Percentiles rank a stretch among this genome's conserved stretches.
These are phyloP conservation scores for Leucosporidium yakuticum DNA, from an alignment of 768 basidiomycete genomes.

Conservation along the genomic window DNA sequence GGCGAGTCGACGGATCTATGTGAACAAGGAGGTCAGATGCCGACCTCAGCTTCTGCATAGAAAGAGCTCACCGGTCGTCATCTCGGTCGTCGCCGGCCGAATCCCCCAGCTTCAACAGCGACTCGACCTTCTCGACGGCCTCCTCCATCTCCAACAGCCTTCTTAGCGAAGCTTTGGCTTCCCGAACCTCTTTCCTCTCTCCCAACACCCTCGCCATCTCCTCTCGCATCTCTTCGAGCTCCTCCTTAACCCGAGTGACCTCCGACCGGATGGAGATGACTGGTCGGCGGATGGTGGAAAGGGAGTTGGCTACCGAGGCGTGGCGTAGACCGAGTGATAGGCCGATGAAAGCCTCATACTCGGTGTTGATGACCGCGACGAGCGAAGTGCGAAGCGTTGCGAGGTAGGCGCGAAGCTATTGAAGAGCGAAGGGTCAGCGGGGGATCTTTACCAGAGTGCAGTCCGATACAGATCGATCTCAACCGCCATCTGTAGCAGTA, in stretches of 20 bases:
- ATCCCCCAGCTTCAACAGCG: slow-evolving; percentile 51
- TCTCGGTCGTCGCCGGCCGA: slow-evolving; percentile 15
- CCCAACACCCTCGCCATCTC: slow-evolving; percentile 72
- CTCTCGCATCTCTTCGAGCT: slow-evolving; percentile 62
- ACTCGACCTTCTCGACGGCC: slow-evolving; percentile 79
- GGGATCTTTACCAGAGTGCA: not conserved
- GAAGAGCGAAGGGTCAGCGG: not conserved
- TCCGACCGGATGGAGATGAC: slow-evolving; percentile 58
- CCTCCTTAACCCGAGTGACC: slow-evolving; percentile 53
- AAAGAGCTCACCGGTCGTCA: slow-evolving; percentile 10
- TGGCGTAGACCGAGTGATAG: slow-evolving; percentile 85
- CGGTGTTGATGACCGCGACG: slow-evolving; percentile 91
- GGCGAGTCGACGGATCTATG: slow-evolving; percentile 45
- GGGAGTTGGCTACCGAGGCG: slow-evolving; percentile 54
- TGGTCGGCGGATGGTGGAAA: slow-evolving; percentile 55
- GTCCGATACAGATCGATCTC: too few relatives aligned
- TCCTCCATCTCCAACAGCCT: slow-evolving; percentile 88
- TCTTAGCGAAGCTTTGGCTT: slow-evolving; percentile 82
- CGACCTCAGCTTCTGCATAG: too few relatives aligned
- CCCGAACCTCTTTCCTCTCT: slow-evolving; percentile 66
- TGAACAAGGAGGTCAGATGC: not conserved
- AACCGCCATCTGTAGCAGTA: not conserved
- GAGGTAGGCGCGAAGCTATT: slow-evolving; percentile 73
- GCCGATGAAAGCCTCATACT: slow-evolving; percentile 96
- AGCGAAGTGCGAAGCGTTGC: slow-evolving; percentile 81